Base-by-base conservation (phyloP, 306 rosid genomes). In the Biancaea sappan region DNA sequence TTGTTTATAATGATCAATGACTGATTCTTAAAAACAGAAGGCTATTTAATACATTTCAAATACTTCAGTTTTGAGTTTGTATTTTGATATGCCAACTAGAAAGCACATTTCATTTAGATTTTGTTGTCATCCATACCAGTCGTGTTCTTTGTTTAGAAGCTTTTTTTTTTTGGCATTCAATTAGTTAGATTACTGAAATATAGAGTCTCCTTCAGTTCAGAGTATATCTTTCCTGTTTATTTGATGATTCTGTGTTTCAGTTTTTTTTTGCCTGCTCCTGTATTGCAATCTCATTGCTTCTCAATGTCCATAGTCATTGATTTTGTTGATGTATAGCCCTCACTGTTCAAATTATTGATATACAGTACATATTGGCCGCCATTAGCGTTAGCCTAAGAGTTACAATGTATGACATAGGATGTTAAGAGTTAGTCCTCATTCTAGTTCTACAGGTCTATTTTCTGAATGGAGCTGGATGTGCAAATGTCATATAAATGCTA, bases 231-330 rank as follows among this genome's bases (percentile, higher is more conserved):
- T 56, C 35, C n/a, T 4, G 62, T 25, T 52, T 26, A 26, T 25
- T 54, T 54, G 18, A 25, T 14, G 61, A 51, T 19, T 51, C 8
- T 54, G 32, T 25, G 25, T 54, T 54, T 54, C 18, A 11, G 8
- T 41, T 12, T 21, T 12, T 21, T 56, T 26, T 9, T 56, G 37
- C 62, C 62, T 56, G 62, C 34, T 11, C 8, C 34, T n/a, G 1
- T 56, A 6, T 24, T 69, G 77, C 56, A n/a, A 53, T 69, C 54
- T 38, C 56, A 14, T 52, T 52, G 60, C 67, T 74, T 67, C 71
- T 50, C 54, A 18, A 64, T 44, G 37, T 70, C 50, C 34, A 40
- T 53, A 65, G 64, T 78, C 69, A n/a, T 32, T 32, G 54, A 59
- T 64, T 24, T 29, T 38, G 54, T 21, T 22, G 52, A 53, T 53